Evolutionary conservation across 768 basidiomycete species (phyloP).

Genomic region (Boletus pseudopeckii): DNA sequence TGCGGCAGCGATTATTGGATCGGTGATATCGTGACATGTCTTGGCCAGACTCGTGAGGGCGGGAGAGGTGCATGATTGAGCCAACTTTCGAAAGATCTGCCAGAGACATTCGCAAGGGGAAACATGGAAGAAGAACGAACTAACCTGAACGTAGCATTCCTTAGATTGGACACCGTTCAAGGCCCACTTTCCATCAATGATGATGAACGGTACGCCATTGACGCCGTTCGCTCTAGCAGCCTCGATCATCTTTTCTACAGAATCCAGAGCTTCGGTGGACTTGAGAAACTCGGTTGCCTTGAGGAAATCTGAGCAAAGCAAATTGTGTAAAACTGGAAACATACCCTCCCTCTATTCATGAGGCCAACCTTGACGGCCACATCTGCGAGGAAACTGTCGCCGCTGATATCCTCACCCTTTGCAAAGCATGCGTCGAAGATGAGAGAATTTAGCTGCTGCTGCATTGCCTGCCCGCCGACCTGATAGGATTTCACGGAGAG

Average conservation of each 20-base stretch:
- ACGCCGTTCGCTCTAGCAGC: conserved; percentile 44
- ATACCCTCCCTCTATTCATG: conserved; percentile 37
- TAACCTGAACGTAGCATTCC: conserved; percentile 39
- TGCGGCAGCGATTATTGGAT: conserved; percentile 15
- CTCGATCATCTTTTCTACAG: conserved; percentile 39
- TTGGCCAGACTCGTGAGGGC: conserved; percentile 1
- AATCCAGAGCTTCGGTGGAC: conserved; percentile 37
- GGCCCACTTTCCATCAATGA: conserved; percentile 45
- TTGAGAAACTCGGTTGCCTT: conserved; percentile 42
- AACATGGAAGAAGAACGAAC: background rate
- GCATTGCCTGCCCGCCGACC: conserved; percentile 39
- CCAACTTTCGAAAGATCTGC: conserved; percentile 34
- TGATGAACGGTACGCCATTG: conserved; percentile 50
- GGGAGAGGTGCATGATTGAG: conserved; percentile 14
- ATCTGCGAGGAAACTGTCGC: conserved; percentile 32
- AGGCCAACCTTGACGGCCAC: conserved; percentile 40
- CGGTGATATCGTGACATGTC: conserved; percentile 22
- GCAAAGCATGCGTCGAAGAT: conserved; percentile 42
- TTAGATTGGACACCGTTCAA: conserved; percentile 42
- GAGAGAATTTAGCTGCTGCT: conserved; percentile 34
- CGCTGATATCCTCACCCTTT: conserved; percentile 38
- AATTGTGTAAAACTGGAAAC: conserved; percentile 1
- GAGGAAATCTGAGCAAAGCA: background rate
- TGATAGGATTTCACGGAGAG: conserved; percentile 43
- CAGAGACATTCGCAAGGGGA: background rate